phyloP scores from a whole-genome alignment of 805 yeast species.

The Pichia manshurica region DNA sequence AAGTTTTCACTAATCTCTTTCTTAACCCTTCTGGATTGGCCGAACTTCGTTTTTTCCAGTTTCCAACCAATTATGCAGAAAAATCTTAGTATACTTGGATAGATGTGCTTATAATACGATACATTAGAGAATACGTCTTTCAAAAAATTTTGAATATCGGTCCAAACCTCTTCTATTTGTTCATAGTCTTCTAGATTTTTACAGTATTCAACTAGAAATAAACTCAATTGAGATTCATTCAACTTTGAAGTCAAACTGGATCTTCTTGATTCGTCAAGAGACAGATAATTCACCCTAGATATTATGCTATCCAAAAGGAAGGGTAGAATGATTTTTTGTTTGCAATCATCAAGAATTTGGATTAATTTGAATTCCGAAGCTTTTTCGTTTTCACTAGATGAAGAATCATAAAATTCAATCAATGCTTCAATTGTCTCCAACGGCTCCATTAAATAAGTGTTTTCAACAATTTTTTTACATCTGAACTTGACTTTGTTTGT shows the following conservation, averaged over 20 bases:
- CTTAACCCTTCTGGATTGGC: slow-evolving; percentile 52
- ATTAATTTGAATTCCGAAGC: slow-evolving; percentile 39
- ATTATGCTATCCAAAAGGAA: slow-evolving; percentile 52
- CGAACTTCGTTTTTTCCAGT: slow-evolving; percentile 51
- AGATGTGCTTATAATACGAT: slow-evolving; percentile 40
- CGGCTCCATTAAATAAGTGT: slow-evolving; percentile 61
- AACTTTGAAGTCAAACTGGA: slow-evolving; percentile 47
- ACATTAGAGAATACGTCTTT: slow-evolving; percentile 50
- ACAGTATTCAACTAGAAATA: slow-evolving; percentile 57
- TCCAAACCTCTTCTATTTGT: slow-evolving; percentile 65
- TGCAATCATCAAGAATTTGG: slow-evolving; percentile 81
- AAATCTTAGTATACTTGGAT: slow-evolving; percentile 51
- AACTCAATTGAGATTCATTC: slow-evolving; percentile 39
- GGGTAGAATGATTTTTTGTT: slow-evolving; percentile 70
- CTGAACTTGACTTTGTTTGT: slow-evolving; percentile 62
- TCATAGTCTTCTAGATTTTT: slow-evolving; percentile 46
- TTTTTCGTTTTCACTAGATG: slow-evolving; percentile 16
- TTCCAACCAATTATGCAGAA: slow-evolving; percentile 49
- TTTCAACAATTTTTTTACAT: slow-evolving; percentile 59
- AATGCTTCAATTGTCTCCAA: slow-evolving; percentile 66
- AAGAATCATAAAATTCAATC: slow-evolving; percentile 30
- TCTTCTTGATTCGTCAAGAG: slow-evolving; percentile 25
- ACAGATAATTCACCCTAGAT: slow-evolving; percentile 37
- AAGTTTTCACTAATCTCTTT: slow-evolving; percentile 41
- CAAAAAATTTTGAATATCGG: slow-evolving; percentile 49